Base-by-base conservation (phyloP, 441 rosid species). In the Sinapis alba region DNA sequence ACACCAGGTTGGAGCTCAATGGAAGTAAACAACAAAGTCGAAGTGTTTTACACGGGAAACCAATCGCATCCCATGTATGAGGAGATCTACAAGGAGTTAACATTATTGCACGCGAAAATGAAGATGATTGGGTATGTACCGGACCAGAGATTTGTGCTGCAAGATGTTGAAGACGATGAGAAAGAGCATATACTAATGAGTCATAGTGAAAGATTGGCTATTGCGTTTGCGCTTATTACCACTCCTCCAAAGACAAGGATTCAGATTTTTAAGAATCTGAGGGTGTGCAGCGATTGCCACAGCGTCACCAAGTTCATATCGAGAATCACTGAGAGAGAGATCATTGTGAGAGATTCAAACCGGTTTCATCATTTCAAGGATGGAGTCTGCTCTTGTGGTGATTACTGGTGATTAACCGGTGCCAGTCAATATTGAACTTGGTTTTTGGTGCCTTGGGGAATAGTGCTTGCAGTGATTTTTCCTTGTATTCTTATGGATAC, bases 221-320 rank as follows among this genome's bases (percentile, higher is more conserved):
- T 62, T 34, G 66, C 28, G 28, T 62, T 11, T 12, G 66, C 50
- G 12, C 50, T 62, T 62, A 6, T 62, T 19, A 43, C 28, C 28
- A 62, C 66, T 36, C 66, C 89, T 15, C 83, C 86, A 2, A 83
- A 87, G 78, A 82, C 74, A 0, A 77, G 80, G 15, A 70, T 85
- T 74, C 80, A 67, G 59, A 85, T 88, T 18, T 83, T 89, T 74
- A 89, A 89, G 74, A 89, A 89, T 62, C 87, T 89, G 18, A 74
- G 91, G 9, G 87, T 89, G 68, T 79, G 82, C 16, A 74, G 79
- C 0, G 76, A 79, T 70, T 79, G 79, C 34, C 82, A 79, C 36
- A 74, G 18, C 36, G 76, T 75, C 0, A 79, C 76, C 1, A 79
- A 79, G 71, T 69, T 74, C 27, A 70, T 79, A 34, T 79, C 79